Evolutionary conservation across 2,329 filamentous ascomycete genomes (phyloP).

Genomic region (Nemania sp.): DNA sequence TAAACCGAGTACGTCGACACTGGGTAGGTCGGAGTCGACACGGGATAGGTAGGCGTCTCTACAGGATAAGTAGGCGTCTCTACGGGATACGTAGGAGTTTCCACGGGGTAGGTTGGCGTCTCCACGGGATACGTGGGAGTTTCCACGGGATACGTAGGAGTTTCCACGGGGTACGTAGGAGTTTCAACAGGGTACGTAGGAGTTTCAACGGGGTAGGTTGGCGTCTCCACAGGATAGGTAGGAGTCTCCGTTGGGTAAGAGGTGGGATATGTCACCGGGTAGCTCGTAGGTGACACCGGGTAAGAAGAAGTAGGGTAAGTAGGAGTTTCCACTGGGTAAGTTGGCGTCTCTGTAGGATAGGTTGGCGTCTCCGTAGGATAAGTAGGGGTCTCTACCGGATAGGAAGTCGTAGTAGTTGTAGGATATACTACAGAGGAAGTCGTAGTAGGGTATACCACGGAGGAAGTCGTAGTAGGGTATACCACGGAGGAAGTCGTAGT

Average conservation of each 20-base stretch:
- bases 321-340: constrained; percentile 46
- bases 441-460: not conserved
- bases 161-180: not conserved
- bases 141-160: not conserved
- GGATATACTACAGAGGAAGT: no score
- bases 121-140: constrained; percentile 5
- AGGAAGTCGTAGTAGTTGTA: not conserved
- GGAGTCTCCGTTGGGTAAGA: not conserved
- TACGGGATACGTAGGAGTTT: constrained; percentile 43
- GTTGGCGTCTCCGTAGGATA: constrained; percentile 13
- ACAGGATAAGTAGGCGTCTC: constrained; percentile 41
- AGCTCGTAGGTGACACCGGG: not conserved
- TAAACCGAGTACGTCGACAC: constrained; percentile 18
- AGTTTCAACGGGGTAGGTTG: not conserved
- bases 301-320: constrained; percentile 1
- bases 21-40: not conserved
- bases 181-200: not conserved
- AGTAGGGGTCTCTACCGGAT: constrained; percentile 9
- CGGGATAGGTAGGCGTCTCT: not conserved
- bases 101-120: constrained; percentile 8
- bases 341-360: constrained; percentile 36
- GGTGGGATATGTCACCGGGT: no score
- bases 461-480: constrained; percentile 3
- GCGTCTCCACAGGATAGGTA: not conserved
- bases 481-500: constrained; percentile 4